These are phyloP conservation scores for Sporisorium iseilematis-ciliati DNA, from an alignment of 1,284 basidiomycete species.

Conservation along the genomic window DNA sequence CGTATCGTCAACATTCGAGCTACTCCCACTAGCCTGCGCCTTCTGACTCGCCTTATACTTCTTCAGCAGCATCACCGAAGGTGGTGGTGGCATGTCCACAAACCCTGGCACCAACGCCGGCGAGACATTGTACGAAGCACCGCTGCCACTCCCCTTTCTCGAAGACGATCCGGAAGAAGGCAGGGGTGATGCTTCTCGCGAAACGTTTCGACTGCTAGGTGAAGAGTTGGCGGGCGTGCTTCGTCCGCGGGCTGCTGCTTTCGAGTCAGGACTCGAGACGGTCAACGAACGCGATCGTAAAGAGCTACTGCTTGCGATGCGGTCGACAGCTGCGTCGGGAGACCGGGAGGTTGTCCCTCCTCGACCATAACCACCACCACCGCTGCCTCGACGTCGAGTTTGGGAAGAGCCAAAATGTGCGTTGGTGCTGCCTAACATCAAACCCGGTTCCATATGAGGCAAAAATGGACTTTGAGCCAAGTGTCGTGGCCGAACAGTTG, in stretches of 20 bases:
- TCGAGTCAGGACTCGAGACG: constrained; percentile 4
- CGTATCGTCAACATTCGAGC: not conserved
- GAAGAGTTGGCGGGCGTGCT: constrained; percentile 7
- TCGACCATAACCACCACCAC: not conserved
- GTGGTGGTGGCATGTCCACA: constrained; percentile 18
- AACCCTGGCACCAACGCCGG: constrained; percentile 30
- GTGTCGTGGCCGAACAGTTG: constrained; percentile 1
- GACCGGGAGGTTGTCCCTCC: constrained; percentile 18
- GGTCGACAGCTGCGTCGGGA: not conserved
- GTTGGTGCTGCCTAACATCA: constrained; percentile 18
- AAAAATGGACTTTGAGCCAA: constrained; percentile 7
- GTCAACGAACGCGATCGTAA: constrained; percentile 22
- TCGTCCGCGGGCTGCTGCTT: constrained; percentile 3
- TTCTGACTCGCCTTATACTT: constrained; percentile 34
- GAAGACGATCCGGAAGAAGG: not conserved
- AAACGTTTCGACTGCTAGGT: constrained; percentile 23
- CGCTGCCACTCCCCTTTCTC: constrained; percentile 4
- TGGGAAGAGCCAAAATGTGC: not conserved
- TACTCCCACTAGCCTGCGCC: not conserved
- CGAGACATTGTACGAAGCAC: constrained; percentile 5
- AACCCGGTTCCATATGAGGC: constrained; percentile 22
- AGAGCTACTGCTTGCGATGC: not conserved
- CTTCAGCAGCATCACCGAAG: constrained; percentile 17
- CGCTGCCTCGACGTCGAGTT: constrained; percentile 7
- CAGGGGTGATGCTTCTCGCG: constrained; percentile 26